phyloP scores from a whole-genome alignment of 768 basidiomycete species.

The Tylopilus sp. region DNA sequence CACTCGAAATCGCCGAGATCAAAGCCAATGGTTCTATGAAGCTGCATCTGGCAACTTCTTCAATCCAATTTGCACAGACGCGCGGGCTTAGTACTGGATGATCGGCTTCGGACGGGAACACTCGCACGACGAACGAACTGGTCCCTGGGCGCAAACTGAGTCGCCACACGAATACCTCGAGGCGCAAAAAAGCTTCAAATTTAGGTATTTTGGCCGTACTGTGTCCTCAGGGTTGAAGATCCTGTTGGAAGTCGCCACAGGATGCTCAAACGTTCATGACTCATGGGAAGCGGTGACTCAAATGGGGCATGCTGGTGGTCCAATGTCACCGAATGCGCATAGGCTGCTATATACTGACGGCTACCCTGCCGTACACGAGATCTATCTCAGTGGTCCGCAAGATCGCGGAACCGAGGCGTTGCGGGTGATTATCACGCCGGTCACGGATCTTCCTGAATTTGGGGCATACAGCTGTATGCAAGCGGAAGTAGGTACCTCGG shows the following conservation, averaged over 20 bases:
- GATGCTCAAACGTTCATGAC: constrained; percentile 10
- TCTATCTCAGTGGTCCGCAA: constrained; percentile 5
- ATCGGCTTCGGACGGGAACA: constrained; percentile 27
- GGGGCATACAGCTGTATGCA: constrained; percentile 9
- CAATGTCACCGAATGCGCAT: constrained; percentile 9
- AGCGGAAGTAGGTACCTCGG: constrained; percentile 20
- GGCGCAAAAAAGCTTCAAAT: constrained; percentile 23
- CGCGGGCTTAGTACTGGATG: constrained; percentile 21
- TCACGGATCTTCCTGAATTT: constrained; percentile 13
- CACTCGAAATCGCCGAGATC: constrained; percentile 24
- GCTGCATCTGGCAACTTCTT: constrained; percentile 9
- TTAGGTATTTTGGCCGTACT: constrained; percentile 30
- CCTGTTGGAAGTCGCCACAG: constrained; percentile 13
- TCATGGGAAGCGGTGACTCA: constrained; percentile 17
- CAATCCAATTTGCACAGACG: constrained; percentile 9
- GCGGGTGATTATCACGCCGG: constrained; percentile 14
- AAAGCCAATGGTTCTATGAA: constrained; percentile 5
- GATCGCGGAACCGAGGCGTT: constrained; percentile 28
- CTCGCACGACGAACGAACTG: constrained; percentile 26
- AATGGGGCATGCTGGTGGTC: constrained; percentile 6
- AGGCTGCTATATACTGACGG: constrained; percentile 9
- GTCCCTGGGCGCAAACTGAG: constrained; percentile 27
- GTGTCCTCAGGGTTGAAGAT: constrained; percentile 31
- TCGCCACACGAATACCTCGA: constrained; percentile 34
- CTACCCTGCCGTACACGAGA: constrained; percentile 19